Conservation (phyloP, 2,329 filamentous ascomycete genomes). For the Bimuria novae-zelandiae region DNA sequence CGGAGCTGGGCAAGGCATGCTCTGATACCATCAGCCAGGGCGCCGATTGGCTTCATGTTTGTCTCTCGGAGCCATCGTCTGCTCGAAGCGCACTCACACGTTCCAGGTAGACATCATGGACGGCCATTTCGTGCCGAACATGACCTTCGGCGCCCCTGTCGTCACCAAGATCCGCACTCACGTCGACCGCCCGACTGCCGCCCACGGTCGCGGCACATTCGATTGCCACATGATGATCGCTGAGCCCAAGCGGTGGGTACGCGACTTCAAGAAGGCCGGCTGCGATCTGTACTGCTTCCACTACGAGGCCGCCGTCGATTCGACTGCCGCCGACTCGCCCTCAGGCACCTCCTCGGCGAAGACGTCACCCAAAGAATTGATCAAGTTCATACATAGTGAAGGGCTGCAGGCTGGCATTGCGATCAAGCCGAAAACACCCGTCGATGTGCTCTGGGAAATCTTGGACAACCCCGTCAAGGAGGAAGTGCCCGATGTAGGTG, state of each 20-base stretch:
- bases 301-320: constrained; percentile 89
- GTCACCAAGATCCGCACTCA: constrained; percentile 91
- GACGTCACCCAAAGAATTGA: constrained; percentile 82
- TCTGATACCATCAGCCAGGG: constrained; percentile 81
- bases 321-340: constrained; percentile 81
- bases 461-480: constrained; percentile 72
- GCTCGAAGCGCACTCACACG: constrained; percentile 63
- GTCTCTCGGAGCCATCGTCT: constrained; percentile 8
- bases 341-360: constrained; percentile 68
- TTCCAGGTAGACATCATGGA: constrained; percentile 98
- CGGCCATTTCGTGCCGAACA: constrained; percentile 97
- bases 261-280: constrained; percentile 89
- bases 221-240: constrained; percentile 99
- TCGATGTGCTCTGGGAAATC: constrained; percentile 91
- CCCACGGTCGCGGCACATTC: constrained; percentile 84
- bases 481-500: constrained; percentile 81
- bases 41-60: constrained; percentile 60
- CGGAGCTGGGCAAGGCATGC: constrained; percentile 83
- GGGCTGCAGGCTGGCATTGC: constrained; percentile 92
- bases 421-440: constrained; percentile 88
- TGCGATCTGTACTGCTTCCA: constrained; percentile 99
- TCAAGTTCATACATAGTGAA: constrained; percentile 85
- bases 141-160: constrained; percentile 94
- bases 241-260: constrained; percentile 99
- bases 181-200: constrained; percentile 73